Conservation (phyloP, 163 green algal genomes). For the Scenedesmus sp. region DNA sequence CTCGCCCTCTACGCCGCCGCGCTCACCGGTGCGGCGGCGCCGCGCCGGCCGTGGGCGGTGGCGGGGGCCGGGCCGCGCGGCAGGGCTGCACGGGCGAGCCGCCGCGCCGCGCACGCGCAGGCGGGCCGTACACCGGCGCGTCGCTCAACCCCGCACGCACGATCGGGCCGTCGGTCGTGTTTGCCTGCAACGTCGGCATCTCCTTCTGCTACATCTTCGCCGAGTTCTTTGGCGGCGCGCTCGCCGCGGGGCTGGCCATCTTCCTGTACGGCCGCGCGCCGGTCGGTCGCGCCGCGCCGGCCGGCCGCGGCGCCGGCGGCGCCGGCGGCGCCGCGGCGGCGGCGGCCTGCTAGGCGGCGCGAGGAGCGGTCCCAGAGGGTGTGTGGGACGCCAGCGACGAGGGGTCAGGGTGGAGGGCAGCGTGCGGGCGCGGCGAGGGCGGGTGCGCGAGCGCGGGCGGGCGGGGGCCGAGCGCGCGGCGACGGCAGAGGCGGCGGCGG, state of each 20-base stretch:
- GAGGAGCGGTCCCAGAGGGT: no score
- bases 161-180: constrained; percentile 74
- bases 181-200: constrained; percentile 67
- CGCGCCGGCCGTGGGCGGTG: not conserved
- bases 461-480: no score
- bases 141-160: constrained; percentile 81
- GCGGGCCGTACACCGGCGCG: constrained; percentile 76
- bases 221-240: constrained; percentile 67
- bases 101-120: constrained; percentile 46
- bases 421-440: no score
- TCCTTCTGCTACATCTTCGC: constrained; percentile 74
- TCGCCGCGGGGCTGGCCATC: constrained; percentile 67
- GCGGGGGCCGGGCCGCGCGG: no score
- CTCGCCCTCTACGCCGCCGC: constrained; percentile 69
- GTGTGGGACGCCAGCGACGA: no score
- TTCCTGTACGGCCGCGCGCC: constrained; percentile 70
- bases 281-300: constrained; percentile 36
- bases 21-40: constrained; percentile 56
- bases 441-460: no score
- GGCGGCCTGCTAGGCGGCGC: no score
- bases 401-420: no score
- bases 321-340: no score
- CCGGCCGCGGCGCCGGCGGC: not conserved
- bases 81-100: not conserved
- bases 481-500: no score